Evolutionary conservation across 305 asterid genomes (phyloP).

Genomic region (Galium porrigens): DNA sequence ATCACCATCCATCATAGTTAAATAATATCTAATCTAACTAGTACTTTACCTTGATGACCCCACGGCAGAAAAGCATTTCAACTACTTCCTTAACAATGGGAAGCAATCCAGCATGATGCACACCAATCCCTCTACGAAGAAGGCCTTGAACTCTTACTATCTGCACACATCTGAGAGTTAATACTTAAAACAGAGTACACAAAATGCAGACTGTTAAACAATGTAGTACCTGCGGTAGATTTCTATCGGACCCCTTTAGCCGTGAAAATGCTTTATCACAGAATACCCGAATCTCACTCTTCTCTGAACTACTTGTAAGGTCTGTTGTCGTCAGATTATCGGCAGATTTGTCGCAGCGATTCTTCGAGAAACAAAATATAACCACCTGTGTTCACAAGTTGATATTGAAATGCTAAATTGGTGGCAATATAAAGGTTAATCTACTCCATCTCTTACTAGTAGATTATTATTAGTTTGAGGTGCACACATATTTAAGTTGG

Average conservation of each 20-base stretch:
- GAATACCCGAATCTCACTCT: conserved; percentile 86
- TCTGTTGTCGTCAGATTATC: conserved; percentile 74
- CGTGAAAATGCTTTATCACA: conserved; percentile 95
- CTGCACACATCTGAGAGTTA: conserved; percentile 29
- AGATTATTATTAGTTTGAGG: neutral
- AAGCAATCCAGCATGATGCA: conserved; percentile 95
- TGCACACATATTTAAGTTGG: neutral
- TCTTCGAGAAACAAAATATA: conserved; percentile 91
- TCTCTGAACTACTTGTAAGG: conserved; percentile 83
- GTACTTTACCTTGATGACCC: conserved; percentile 64
- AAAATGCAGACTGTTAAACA: neutral
- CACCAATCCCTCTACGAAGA: conserved; percentile 83
- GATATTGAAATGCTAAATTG: conserved; percentile 7
- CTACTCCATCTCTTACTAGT: neutral
- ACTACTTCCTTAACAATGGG: conserved; percentile 98
- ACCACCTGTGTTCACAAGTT: conserved; percentile 51
- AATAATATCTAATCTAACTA: neutral
- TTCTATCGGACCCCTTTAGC: conserved; percentile 92
- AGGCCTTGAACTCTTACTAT: conserved; percentile 87
- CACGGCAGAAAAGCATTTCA: conserved; percentile 99
- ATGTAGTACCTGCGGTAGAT: conserved; percentile 74
- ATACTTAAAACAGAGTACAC: conserved; percentile 9
- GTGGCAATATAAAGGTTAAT: neutral
- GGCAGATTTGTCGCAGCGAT: conserved; percentile 84
- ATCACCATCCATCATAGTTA: neutral